phyloP scores from a whole-genome alignment of 2,329 filamentous ascomycete species.

The Teratosphaeriaceae sp. region DNA sequence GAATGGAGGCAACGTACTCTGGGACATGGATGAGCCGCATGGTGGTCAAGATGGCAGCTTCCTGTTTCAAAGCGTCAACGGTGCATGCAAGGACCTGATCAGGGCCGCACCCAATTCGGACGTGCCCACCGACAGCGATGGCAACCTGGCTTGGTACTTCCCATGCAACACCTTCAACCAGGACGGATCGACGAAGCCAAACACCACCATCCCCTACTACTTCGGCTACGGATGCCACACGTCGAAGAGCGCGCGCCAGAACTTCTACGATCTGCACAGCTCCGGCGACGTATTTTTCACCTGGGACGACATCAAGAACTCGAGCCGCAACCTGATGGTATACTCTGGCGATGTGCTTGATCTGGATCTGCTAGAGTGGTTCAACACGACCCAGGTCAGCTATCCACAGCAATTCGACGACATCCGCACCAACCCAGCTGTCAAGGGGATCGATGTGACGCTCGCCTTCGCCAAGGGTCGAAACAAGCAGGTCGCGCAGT shows the following conservation, averaged over 20 bases:
- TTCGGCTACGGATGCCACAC: slow-evolving; percentile 88
- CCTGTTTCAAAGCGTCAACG: slow-evolving; percentile 97
- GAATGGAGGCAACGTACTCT: slow-evolving; percentile 70
- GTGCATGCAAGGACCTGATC: slow-evolving; percentile 88
- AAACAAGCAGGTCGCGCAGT: slow-evolving; percentile 79
- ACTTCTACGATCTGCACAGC: slow-evolving; percentile 67
- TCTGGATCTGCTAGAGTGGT: slow-evolving; percentile 80
- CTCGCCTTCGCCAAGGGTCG: slow-evolving; percentile 71
- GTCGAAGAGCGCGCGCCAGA: slow-evolving; percentile 55
- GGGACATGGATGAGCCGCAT: slow-evolving; percentile 72
- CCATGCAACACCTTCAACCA: slow-evolving; percentile 89
- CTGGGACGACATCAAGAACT: slow-evolving; percentile 90
- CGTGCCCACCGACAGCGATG: slow-evolving; percentile 66
- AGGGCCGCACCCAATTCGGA: slow-evolving; percentile 63
- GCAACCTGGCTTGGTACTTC: slow-evolving; percentile 92
- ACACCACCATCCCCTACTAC: slow-evolving; percentile 68
- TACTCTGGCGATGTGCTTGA: slow-evolving; percentile 94
- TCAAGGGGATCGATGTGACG: slow-evolving; percentile 83
- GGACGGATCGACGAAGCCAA: slow-evolving; percentile 76
- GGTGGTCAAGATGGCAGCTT: slow-evolving; percentile 93
- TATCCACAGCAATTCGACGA: slow-evolving; percentile 74
- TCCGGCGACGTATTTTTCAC: slow-evolving; percentile 90
- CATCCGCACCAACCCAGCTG: slow-evolving; percentile 61
- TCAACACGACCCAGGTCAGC: slow-evolving; percentile 72
- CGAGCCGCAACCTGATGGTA: slow-evolving; percentile 80